Percentiles rank a stretch among this genome's conserved stretches.
These are phyloP conservation scores for Epichloe scottii DNA, from an alignment of 2,329 filamentous ascomycete species.

Conservation along the genomic window DNA sequence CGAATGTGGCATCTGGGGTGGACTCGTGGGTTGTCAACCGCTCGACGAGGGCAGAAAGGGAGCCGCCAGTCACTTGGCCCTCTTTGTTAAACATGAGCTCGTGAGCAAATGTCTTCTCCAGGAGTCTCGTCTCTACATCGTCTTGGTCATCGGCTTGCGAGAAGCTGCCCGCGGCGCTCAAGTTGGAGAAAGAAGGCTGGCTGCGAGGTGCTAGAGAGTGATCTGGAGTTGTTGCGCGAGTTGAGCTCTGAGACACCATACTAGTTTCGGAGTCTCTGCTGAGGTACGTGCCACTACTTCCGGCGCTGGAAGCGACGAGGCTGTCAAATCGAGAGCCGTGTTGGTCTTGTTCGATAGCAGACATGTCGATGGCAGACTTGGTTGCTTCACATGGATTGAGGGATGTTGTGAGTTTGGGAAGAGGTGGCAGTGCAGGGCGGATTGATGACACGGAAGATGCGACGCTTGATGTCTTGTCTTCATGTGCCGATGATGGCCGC, in stretches of 20 bases:
- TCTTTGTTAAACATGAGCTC: constrained; percentile 92
- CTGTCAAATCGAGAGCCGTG: constrained; percentile 52
- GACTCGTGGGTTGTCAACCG: constrained; percentile 85
- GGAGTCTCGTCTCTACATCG: constrained; percentile 69
- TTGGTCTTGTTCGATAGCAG: constrained; percentile 36
- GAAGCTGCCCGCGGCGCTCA: constrained; percentile 53
- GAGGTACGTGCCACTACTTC: constrained; percentile 65
- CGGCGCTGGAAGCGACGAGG: constrained; percentile 62
- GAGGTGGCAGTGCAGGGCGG: constrained; percentile 37
- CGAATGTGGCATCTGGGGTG: constrained; percentile 82
- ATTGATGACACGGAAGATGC: constrained; percentile 35
- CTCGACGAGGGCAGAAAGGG: constrained; percentile 83
- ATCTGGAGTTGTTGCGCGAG: constrained; percentile 79
- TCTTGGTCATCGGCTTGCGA: constrained; percentile 61
- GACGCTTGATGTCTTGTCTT: constrained; percentile 29
- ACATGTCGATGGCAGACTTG: constrained; percentile 27
- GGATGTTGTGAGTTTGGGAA: constrained; percentile 45
- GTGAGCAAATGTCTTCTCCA: constrained; percentile 85
- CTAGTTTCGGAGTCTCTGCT: constrained; percentile 75
- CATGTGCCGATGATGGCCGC: constrained; percentile 29
- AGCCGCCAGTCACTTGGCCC: constrained; percentile 86
- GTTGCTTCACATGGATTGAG: constrained; percentile 34
- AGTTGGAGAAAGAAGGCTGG: constrained; percentile 53
- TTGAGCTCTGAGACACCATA: constrained; percentile 69
- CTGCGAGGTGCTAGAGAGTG: constrained; percentile 38